These are phyloP conservation scores for Globisporangium perplexum DNA, from an alignment of 352 stramenopile genomes.

Conservation along the genomic window DNA sequence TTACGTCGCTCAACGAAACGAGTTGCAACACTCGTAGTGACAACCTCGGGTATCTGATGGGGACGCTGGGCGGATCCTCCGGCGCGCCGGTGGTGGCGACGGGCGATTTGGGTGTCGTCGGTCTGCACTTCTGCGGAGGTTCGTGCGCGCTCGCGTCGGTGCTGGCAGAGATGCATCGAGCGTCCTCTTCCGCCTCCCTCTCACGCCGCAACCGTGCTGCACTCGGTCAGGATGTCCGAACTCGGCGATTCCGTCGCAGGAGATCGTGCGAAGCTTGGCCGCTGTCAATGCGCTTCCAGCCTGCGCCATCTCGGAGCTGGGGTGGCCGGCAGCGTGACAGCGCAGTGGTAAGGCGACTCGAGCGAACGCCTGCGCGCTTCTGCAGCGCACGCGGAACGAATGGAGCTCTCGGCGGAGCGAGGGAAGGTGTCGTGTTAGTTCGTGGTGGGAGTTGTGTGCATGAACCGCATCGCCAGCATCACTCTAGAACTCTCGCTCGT, in stretches of 20 bases:
- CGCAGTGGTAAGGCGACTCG: neutral
- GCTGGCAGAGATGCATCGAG: neutral
- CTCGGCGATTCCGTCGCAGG: slow-evolving; percentile 25
- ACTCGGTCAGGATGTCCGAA: slow-evolving; percentile 22
- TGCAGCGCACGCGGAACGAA: neutral
- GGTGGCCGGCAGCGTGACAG: slow-evolving; percentile 1
- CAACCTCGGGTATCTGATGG: slow-evolving; percentile 37
- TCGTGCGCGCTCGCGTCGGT: slow-evolving; percentile 1
- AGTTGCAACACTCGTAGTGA: slow-evolving; percentile 29
- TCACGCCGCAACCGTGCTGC: neutral
- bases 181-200: neutral
- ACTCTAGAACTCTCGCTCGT: slow-evolving; percentile 84
- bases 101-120: slow-evolving; percentile 31
- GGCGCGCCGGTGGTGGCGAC: slow-evolving; percentile 39
- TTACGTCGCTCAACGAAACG: slow-evolving; percentile 17
- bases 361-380: neutral
- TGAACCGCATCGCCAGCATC: neutral
- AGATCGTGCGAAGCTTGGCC: slow-evolving; percentile 26
- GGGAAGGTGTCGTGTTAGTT: neutral
- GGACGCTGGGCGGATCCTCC: slow-evolving; percentile 44
- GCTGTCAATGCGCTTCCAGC: slow-evolving; percentile 12
- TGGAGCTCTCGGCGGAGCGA: neutral
- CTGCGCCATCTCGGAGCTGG: slow-evolving; percentile 14
- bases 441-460: neutral
- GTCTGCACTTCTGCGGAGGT: slow-evolving; percentile 49